Base-by-base conservation (phyloP, 1,139 yeast genomes). In the Saccharomyces uvarum region DNA sequence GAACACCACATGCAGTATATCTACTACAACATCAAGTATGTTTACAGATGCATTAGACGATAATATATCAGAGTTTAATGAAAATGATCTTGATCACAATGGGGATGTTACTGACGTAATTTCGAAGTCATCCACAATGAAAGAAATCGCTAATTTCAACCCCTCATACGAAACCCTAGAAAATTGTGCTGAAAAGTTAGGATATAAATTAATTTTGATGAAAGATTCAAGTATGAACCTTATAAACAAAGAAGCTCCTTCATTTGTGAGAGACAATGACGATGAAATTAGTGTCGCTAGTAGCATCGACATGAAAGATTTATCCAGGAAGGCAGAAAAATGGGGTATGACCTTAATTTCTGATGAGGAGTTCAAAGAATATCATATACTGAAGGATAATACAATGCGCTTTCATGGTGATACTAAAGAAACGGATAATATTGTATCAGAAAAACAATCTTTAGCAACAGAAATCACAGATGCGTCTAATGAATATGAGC, bases 31-130 rank as follows among this genome's bases (percentile, higher is more conserved):
- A 24, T 27, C 52, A 9, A 56, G 53, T 31, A 49, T 53, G 32
- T 68, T 64, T 51, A 62, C 68, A 0, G 70, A 67, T 59, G 70
- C 70, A 1, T 46, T 64, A 44, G 66, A 67, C 13, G 28, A 26
- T 26, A 44, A 24, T 44, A 47, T 44, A 9, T 19, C 9, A 38
- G 44, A 38, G n/a, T 16, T 38, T 38, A 38, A 38, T 19, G 7
- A 19, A 11, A 9, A 2, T n/a, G 24, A 38, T 9, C 19, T 38
- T 11, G 24, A 38, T 3, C 24, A 19, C 4, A 16, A 38, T 8
- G 47, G 29, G 5, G 53, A 53, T n/a, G 19, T 24, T 13, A 28
- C 27, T 24, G 54, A 49, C 8, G 46, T 49, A 16, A 11, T 48
- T 4, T 54, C 57, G 3, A 51, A 48, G 24, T 31, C 66, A 1